Conservation (phyloP, 2,329 filamentous ascomycete genomes). For the Trichophaea hybrida region DNA sequence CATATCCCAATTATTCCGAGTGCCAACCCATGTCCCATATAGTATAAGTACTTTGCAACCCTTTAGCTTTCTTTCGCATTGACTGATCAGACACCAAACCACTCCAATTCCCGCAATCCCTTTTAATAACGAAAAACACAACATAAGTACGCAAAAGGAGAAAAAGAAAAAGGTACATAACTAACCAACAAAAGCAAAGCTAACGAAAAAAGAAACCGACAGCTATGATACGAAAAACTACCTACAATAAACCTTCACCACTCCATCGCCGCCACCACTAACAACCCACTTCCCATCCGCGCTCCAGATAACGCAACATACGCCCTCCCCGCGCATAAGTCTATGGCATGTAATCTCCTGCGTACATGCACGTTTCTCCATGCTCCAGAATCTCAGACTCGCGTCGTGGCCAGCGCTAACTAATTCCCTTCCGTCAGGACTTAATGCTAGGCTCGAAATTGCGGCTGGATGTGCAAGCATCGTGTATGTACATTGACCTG, state of each 20-base stretch:
- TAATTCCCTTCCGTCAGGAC: constrained; percentile 82
- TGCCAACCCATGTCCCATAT: too few relatives aligned
- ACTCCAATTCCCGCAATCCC: background rate
- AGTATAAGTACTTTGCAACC: too few relatives aligned
- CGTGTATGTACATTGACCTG: constrained; percentile 81
- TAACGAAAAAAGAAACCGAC: background rate
- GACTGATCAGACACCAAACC: too few relatives aligned
- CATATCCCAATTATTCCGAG: too few relatives aligned
- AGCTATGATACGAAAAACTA: constrained; percentile 7
- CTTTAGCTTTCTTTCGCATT: too few relatives aligned
- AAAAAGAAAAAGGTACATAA: background rate
- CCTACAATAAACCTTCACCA: constrained; percentile 70
- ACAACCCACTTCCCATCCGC: constrained; percentile 90
- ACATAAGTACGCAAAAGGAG: background rate
- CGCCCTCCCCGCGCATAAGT: constrained; percentile 88
- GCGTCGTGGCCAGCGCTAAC: constrained; percentile 94
- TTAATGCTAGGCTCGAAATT: constrained; percentile 81
- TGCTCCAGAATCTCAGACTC: constrained; percentile 87
- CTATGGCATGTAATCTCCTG: constrained; percentile 91
- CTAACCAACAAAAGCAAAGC: background rate
- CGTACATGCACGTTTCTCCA: constrained; percentile 88
- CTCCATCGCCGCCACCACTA: constrained; percentile 83
- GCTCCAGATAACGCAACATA: constrained; percentile 90
- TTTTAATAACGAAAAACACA: background rate
- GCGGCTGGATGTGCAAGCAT: constrained; percentile 94